Base-by-base conservation (phyloP, 352 stramenopile species). In the Albugo candida region DNA sequence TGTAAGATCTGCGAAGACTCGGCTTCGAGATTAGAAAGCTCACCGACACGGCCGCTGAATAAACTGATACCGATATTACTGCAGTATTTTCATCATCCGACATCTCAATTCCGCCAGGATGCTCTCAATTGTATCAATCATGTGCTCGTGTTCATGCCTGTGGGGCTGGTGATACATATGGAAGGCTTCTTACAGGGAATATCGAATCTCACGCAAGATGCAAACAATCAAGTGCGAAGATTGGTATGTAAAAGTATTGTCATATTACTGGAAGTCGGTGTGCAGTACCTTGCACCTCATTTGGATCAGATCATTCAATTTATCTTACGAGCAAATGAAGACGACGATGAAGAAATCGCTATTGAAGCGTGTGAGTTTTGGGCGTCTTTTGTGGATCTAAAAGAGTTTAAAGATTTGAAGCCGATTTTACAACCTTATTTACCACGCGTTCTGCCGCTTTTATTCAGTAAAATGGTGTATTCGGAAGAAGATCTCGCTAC, bases 391-490 rank as follows among this genome's bases (percentile, higher is more conserved):
- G 92, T 79, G 49, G 80, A 94, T 52, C 66, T 96, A 75, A 55
- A 67, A 41, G 58, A 83, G 56, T 74, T 91, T 59, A 70, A 91
- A 75, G 87, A 97, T 40, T 84, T 96, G 51, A 96, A 95, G 72
- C 58, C 70, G 46, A 70, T 77, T 42, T 57, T 97, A 39, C 66
- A 81, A 61, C 58, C 65, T 27, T 78, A 95, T 52, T 61, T 97
- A 45, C 64, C 64, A 20, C 76, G 94, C 59, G 74, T 98, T 38
- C 70, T 98, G 27, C 88, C 88, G 31, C 60, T 95, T 36, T 64
- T 98, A 18, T 81, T 97, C 46, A 69, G 86, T 49, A 77, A 86
- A 42, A 97, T 97, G 81, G 86, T 98, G 6, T 98, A 97, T 63
- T 92, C 81, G 31, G 70, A 94, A 21, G 91, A 97, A 36, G 83